Evolutionary conservation across 1,284 basidiomycete genomes (phyloP), one percentile per base, ranked within the genome.

Genomic region (Trichosporon sp.): DNA sequence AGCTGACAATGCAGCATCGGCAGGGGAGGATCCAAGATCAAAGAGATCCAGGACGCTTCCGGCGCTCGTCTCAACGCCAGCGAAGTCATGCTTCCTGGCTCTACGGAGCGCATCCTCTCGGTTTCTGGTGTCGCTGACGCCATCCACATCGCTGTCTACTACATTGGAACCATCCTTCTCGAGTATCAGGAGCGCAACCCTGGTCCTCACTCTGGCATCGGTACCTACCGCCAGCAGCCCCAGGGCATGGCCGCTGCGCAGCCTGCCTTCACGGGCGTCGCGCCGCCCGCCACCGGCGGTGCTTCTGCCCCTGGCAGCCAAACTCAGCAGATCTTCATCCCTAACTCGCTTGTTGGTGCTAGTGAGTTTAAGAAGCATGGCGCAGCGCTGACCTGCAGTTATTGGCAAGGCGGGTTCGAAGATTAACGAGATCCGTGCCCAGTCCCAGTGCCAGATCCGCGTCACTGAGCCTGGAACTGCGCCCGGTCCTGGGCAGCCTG

Each of bases 51-150:
- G 83, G 97, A 99, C 80, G 96, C 96, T 12, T 96, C 93, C 75
- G 97, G 97, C 46, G 97, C 97, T 7, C 87, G 95, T 73, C 86
- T 99, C 74, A 98, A 98, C 79, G 97, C 97, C 6, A 95, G 92
- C 77, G 97, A 99, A 84, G 92, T 94, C 59, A 97, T 99, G 95
- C 88, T 99, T 35, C 96, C 97, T 2, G 95, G 94, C 12, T 97
- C 94, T n/a, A 99, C 97, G 12, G 97, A 99, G 93, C 92, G 95
- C 71, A 94, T 99, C 31, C 87, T 99, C 70, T 97, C 94, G 76
- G 96, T 99, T 65, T 95, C 96, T 46, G 97, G 97, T 69, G 97
- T 99, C 56, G 97, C 97, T n/a, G 97, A 99, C 83, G 97, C 97
- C 19, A 96, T 99, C 71, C 97, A 99, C 85, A 99, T 99, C 76